Percentiles rank a stretch among this genome's conserved stretches.
Conservation (phyloP, 768 basidiomycete genomes). For the Suillus subalutaceus region DNA sequence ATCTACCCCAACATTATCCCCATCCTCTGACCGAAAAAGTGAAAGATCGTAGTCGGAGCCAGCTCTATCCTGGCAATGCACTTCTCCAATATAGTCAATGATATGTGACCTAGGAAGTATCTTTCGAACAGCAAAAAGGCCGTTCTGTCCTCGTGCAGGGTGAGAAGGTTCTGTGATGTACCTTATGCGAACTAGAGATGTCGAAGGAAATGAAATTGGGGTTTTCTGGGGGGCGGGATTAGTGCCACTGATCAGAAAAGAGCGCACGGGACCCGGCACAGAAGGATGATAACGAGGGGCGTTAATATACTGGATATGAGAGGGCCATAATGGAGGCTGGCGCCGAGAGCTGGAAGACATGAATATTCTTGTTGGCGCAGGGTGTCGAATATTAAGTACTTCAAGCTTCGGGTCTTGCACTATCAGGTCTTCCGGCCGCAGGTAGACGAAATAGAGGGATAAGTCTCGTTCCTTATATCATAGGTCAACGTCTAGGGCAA, state of each 20-base stretch:
- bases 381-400: background rate
- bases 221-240: slow-evolving; percentile 17
- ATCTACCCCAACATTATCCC: slow-evolving; percentile 75
- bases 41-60: slow-evolving; percentile 89
- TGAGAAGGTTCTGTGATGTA: slow-evolving; percentile 57
- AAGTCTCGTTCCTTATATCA: background rate
- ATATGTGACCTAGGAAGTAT: slow-evolving; percentile 69
- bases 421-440: background rate
- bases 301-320: slow-evolving; percentile 55
- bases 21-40: slow-evolving; percentile 60
- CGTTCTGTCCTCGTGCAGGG: slow-evolving; percentile 78
- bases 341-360: slow-evolving; percentile 16
- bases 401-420: background rate
- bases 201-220: slow-evolving; percentile 9
- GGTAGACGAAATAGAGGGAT: background rate
- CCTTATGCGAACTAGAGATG: slow-evolving; percentile 54
- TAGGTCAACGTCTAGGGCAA: background rate
- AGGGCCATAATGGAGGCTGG: slow-evolving; percentile 53
- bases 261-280: slow-evolving; percentile 46
- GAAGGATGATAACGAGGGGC: slow-evolving; percentile 59
- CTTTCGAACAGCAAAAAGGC: slow-evolving; percentile 78
- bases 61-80: slow-evolving; percentile 76
- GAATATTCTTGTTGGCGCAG: background rate
- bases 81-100: slow-evolving; percentile 81
- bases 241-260: slow-evolving; percentile 38